Percentiles rank a stretch among this genome's conserved stretches.
These are phyloP conservation scores for Xylaria longipes DNA, from an alignment of 495 filamentous ascomycete genomes.

Conservation along the genomic window DNA sequence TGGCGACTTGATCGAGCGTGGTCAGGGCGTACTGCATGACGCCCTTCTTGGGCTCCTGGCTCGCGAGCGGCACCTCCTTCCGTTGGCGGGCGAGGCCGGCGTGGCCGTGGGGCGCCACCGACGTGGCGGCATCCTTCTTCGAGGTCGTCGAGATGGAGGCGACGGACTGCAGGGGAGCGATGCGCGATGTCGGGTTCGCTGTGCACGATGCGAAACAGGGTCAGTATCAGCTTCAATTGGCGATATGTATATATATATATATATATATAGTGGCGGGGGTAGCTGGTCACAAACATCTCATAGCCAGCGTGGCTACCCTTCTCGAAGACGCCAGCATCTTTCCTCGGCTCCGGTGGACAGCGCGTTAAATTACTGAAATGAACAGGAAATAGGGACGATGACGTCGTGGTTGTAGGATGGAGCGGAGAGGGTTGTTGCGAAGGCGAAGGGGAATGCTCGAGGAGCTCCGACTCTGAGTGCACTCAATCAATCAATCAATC, in stretches of 20 bases:
- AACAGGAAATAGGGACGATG: constrained; percentile 11
- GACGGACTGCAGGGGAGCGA: constrained; percentile 64
- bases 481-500: constrained; percentile 31
- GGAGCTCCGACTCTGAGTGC: constrained; percentile 18
- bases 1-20: constrained; percentile 87
- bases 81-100: constrained; percentile 50
- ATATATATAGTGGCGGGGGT: constrained; percentile 1
- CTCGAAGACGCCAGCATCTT: constrained; percentile 70
- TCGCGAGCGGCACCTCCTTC: constrained; percentile 83
- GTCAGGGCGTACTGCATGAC: constrained; percentile 98
- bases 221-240: constrained; percentile 23
- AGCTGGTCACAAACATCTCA: constrained; percentile 65
- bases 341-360: constrained; percentile 23
- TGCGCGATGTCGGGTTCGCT: constrained; percentile 67
- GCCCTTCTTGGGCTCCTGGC: constrained; percentile 93
- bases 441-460: constrained; percentile 19
- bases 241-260: too few species aligned
- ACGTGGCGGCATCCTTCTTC: constrained; percentile 63
- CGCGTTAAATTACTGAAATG: constrained; percentile 21
- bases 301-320: constrained; percentile 69
- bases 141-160: constrained; percentile 68
- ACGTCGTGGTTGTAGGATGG: constrained; percentile 11
- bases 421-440: constrained; percentile 38
- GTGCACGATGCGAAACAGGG: constrained; percentile 16
- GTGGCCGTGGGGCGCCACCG: constrained; percentile 51